A percentile compares a stretch with the other conserved stretches of the same genome.
phyloP scores from a whole-genome alignment of 2,329 filamentous ascomycete genomes.

The Fragosphaeria purpurea region DNA sequence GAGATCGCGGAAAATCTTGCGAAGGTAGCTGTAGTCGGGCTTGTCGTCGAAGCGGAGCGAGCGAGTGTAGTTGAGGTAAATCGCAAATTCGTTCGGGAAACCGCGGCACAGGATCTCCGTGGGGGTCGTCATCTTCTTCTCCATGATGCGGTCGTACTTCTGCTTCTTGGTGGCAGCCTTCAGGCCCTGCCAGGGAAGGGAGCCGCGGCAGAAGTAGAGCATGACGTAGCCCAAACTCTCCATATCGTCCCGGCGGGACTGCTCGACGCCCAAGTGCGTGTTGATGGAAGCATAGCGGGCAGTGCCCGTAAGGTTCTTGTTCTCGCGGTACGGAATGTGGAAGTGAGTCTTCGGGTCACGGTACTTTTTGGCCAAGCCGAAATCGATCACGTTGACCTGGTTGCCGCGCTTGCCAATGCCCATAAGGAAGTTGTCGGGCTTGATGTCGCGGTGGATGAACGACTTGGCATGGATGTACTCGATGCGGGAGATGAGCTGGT shows the following conservation, averaged over 20 bases:
- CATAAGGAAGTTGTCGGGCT: constrained; percentile 99
- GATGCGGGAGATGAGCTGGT: constrained; percentile 97
- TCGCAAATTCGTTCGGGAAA: constrained; percentile 98
- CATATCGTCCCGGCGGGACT: constrained; percentile 99
- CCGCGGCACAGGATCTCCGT: constrained; percentile 98
- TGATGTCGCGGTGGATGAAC: constrained; percentile 99
- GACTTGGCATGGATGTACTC: constrained; percentile 99
- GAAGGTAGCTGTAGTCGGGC: constrained; percentile 98
- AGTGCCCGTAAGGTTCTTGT: constrained; percentile 99
- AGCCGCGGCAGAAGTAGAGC: constrained; percentile 99
- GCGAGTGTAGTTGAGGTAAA: constrained; percentile 98
- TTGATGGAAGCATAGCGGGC: constrained; percentile 98
- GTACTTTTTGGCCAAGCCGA: constrained; percentile 99
- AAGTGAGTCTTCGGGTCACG: constrained; percentile 99
- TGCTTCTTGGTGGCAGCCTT: constrained; percentile 78
- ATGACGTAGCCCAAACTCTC: constrained; percentile 98
- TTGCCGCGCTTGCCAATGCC: constrained; percentile 98
- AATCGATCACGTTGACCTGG: constrained; percentile 99
- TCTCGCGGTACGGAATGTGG: constrained; percentile 99
- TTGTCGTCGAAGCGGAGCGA: constrained; percentile 99
- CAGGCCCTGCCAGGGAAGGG: constrained; percentile 86
- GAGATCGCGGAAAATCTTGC: constrained; percentile 99
- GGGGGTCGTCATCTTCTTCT: constrained; percentile 99
- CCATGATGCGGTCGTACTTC: constrained; percentile 99
- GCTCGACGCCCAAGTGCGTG: constrained; percentile 95